Base-by-base conservation (phyloP, 1,139 yeast species). In the Petasospora rhodanensis region DNA sequence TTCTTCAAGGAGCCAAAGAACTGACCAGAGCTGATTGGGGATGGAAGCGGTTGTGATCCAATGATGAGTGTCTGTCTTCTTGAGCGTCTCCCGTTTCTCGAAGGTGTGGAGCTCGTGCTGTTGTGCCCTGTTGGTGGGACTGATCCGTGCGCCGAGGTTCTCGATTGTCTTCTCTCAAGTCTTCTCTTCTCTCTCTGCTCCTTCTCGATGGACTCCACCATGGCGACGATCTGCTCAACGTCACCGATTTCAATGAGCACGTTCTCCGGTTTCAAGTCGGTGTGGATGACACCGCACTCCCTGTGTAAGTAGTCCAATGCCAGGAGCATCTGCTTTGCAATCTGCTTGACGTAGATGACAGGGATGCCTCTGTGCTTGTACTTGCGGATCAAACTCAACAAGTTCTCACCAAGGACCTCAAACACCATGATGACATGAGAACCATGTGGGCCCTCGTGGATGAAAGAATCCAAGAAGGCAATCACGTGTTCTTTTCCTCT, bases 1-100 rank as follows among this genome's bases (percentile, higher is more conserved):
- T 21, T 35, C 13, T 25, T 32, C 12, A 32, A 21, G 13, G 35
- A 26, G 9, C 34, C 64, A 31, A 55, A 53, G 22, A 58, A 51
- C 34, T 56, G 56, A 4, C 61, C 66, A 0, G 76, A 66, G 42
- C 74, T 66, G 38, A 83, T 64, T 3, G 94, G 91, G 1, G 89
- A 79, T 1, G 94, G 93, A 33, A 85, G 62, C 11, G 95, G 95
- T 53, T 82, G 91, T 0, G 91, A 80, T 2, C 91, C 96, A 0
- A 94, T 84, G 31, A 89, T 80, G 24, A 86, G 61, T 0, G 95
- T 79, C 42, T 77, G 78, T 29, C 94, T 64, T 50, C 95, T 70
- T 17, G 85, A 66, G 37, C 81, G 64, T 40, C 85, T 62, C n/a
- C 49, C 48, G 31, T 41, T 47, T 35, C 47, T 42, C 8, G 48